Percentiles rank a stretch among this genome's conserved stretches.
Evolutionary conservation across 352 stramenopile genomes (phyloP).

Genomic region (Aphanomyces astaci): DNA sequence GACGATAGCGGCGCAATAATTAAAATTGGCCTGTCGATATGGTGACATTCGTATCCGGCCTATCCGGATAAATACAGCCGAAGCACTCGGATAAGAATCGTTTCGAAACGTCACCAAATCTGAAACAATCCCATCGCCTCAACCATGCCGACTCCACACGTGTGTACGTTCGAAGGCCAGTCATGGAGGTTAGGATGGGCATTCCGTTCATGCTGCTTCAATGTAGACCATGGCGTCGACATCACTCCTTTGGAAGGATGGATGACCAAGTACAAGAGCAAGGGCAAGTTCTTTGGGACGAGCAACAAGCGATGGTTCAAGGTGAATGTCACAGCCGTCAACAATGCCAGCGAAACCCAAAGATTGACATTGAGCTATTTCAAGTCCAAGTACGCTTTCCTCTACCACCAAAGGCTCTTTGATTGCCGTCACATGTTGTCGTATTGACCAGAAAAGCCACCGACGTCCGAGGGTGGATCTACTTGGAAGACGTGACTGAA

Average conservation of each 20-base stretch:
- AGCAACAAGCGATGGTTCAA: constrained; percentile 72
- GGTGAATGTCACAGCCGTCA: constrained; percentile 43
- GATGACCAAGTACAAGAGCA: constrained; percentile 85
- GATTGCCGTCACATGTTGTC: background rate
- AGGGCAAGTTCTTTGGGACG: constrained; percentile 71
- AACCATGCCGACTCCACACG: background rate
- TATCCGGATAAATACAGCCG: no score
- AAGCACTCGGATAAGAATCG: no score
- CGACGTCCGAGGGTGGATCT: constrained; percentile 69
- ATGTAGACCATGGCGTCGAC: constrained; percentile 63
- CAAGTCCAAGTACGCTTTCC: constrained; percentile 54
- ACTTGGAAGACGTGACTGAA: constrained; percentile 63
- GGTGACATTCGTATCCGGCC: background rate
- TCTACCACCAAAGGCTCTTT: background rate
- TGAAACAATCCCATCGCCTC: background rate
- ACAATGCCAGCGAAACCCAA: constrained; percentile 31
- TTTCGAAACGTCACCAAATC: background rate
- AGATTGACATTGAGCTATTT: constrained; percentile 75
- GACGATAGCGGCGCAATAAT: background rate
- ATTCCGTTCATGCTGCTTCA: background rate
- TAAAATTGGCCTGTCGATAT: background rate
- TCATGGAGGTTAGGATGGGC: no score
- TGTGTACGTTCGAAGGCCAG: no score
- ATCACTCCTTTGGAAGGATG: constrained; percentile 77
- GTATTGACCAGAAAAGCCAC: constrained; percentile 46